phyloP scores from a whole-genome alignment of 495 filamentous ascomycete genomes.

The Talaromyces liani region DNA sequence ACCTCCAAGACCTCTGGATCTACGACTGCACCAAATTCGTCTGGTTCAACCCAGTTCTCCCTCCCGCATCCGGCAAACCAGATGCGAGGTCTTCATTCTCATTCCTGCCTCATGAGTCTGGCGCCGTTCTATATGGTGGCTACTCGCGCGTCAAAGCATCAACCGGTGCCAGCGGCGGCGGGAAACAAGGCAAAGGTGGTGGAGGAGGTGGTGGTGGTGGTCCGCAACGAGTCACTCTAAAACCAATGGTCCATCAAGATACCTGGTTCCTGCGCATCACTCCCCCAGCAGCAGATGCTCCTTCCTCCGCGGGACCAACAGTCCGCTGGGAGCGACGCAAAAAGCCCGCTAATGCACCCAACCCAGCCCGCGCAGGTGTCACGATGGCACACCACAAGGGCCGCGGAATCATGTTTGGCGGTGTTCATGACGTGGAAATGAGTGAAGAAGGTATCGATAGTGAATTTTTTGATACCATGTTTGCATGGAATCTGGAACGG shows the following conservation, averaged over 20 bases:
- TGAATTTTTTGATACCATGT: constrained; percentile 87
- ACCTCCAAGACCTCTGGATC: constrained; percentile 65
- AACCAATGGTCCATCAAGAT: constrained; percentile 85
- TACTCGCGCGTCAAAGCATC: constrained; percentile 83
- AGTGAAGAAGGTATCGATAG: constrained; percentile 93
- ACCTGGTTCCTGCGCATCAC: constrained; percentile 86
- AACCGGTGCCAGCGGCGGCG: constrained; percentile 23
- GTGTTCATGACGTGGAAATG: constrained; percentile 89
- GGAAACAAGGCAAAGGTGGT: constrained; percentile 51
- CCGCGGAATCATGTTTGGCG: constrained; percentile 86
- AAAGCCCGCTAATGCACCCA: constrained; percentile 82
- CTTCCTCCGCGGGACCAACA: constrained; percentile 52
- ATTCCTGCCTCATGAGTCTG: constrained; percentile 79
- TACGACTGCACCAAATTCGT: constrained; percentile 64
- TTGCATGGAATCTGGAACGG: constrained; percentile 86
- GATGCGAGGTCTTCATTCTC: constrained; percentile 88
- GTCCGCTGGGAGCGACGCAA: constrained; percentile 90
- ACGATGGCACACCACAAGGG: constrained; percentile 93
- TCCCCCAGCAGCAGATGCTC: constrained; percentile 55
- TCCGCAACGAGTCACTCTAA: constrained; percentile 60
- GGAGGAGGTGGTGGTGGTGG: constrained; percentile 31
- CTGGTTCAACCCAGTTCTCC: constrained; percentile 67
- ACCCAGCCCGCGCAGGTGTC: constrained; percentile 73
- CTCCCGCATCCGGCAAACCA: constrained; percentile 72
- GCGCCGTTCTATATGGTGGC: constrained; percentile 84